A percentile compares a stretch with the other conserved stretches of the same genome.
Evolutionary conservation across 208 protist genomes (phyloP).

Genomic region (Baffinella frigidus): DNA sequence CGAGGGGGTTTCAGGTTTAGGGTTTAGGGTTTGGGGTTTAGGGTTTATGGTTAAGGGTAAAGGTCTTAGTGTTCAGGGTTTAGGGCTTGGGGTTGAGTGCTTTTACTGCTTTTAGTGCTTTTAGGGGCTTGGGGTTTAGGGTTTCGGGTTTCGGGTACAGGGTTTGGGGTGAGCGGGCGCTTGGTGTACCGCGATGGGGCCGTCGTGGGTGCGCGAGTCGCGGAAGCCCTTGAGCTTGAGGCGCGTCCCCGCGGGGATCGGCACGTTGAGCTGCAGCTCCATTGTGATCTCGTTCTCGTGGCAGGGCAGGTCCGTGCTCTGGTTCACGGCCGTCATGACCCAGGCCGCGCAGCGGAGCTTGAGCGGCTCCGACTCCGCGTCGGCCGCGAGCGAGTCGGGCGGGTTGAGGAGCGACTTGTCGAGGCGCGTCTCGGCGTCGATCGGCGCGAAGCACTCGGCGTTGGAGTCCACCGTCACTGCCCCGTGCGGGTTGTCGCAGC

Average conservation of each 20-base stretch:
- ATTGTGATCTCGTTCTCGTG: background rate
- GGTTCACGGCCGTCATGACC: background rate
- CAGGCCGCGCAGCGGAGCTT: slow-evolving; percentile 5
- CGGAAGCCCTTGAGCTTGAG: background rate
- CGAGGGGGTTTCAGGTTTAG: too few species aligned
- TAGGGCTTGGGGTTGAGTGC: too few species aligned
- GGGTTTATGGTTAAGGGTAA: too few species aligned
- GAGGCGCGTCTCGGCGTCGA: too few species aligned
- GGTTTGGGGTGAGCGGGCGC: too few species aligned
- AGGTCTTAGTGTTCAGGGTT: too few species aligned
- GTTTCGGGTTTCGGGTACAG: too few species aligned
- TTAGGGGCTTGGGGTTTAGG: too few species aligned
- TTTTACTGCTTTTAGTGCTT: too few species aligned
- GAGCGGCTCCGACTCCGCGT: slow-evolving; percentile 20
- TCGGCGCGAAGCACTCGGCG: background rate
- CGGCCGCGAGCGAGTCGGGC: too few species aligned
- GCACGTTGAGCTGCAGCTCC: slow-evolving; percentile 14
- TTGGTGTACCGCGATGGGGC: background rate
- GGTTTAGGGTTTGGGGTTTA: too few species aligned
- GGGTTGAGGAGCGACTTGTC: too few species aligned
- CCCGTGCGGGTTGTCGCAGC: background rate
- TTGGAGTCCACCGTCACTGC: background rate
- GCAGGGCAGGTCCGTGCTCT: background rate
- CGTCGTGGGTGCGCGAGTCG: background rate
- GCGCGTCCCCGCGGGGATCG: background rate